These are phyloP conservation scores for Pseudogymnoascus sp. DNA, from an alignment of 2,329 filamentous ascomycete species.

Conservation along the genomic window DNA sequence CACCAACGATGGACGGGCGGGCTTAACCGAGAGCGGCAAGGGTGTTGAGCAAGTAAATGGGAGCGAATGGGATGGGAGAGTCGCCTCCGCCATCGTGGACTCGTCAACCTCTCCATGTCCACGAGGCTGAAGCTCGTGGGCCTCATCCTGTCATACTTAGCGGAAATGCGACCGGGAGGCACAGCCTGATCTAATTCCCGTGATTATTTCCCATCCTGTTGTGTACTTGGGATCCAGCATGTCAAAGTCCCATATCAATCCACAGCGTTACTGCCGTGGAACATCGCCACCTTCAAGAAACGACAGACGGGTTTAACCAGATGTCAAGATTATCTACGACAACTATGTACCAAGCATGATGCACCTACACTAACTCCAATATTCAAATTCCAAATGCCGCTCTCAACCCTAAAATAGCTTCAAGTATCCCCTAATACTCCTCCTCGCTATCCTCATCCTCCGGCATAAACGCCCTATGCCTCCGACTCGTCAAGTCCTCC, in stretches of 20 bases:
- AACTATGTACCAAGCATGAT: not conserved
- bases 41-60: not conserved
- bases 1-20: not conserved
- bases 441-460: conserved; percentile 57
- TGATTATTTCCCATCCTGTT: not conserved
- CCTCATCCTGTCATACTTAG: not conserved
- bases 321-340: not conserved
- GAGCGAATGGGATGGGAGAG: not conserved
- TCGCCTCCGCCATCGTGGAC: not conserved
- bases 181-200: not conserved
- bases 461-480: conserved; percentile 68
- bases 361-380: not conserved
- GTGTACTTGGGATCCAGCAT: not conserved
- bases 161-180: not conserved
- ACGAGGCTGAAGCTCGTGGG: not conserved
- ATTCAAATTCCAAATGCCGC: not conserved
- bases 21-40: not conserved
- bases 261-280: not conserved
- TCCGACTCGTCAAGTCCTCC: conserved; percentile 72
- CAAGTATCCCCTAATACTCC: conserved; percentile 9
- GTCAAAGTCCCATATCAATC: not conserved
- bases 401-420: not conserved
- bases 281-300: not conserved
- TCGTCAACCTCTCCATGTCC: not conserved
- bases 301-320: not conserved